Evolutionary conservation across 495 filamentous ascomycete species (phyloP), one percentile per base, ranked within the genome.

Genomic region (Penicillium cosmopolitanum): DNA sequence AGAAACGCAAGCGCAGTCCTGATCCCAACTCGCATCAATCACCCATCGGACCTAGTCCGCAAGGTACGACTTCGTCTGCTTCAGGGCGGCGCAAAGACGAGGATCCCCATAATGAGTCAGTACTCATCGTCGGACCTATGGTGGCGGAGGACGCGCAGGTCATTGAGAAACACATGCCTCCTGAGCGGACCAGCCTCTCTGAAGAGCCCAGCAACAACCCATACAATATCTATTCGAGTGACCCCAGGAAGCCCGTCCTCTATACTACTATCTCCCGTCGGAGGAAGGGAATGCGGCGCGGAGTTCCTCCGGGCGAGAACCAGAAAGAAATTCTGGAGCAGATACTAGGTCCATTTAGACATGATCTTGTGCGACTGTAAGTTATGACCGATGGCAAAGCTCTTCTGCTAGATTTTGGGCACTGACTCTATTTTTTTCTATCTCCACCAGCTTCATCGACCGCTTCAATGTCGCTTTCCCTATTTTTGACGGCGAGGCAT

Each of bases 301-400:
- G 78, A n/a, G 73, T 72, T n/a, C 78, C 78, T 19, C 78, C 79
- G 0, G 79, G 81, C 33, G 78, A 79, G 23, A 77, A 81, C 54
- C 81, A 85, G 51, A 77, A 79, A 48, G 81, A 84, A 54, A 79
- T 84, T 33, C 63, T 85, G 36, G 80, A 83, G 60, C 80, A 85
- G 60, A 77, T 85, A 10, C 64, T 85, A 4, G 82, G 79, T 11
- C 80, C 80, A 15, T 80, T 80, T 52, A 77, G 74, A 58, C 69
- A 78, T 47, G 81, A 83, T 52, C 67, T 85, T 48, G 76, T 85
- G 44, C 73, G 70, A 65, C 65, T 84, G 75, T 83, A 74, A 54
- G 80, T 25, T 2, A 25, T 44, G 6, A 23, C 7, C 2, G 19
- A 2, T 5, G 7, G 3, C 4, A 9, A 28, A 11, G 18, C 31